Evolutionary conservation across 1,284 basidiomycete species (phyloP).

Genomic region (Tranzscheliella williamsii): DNA sequence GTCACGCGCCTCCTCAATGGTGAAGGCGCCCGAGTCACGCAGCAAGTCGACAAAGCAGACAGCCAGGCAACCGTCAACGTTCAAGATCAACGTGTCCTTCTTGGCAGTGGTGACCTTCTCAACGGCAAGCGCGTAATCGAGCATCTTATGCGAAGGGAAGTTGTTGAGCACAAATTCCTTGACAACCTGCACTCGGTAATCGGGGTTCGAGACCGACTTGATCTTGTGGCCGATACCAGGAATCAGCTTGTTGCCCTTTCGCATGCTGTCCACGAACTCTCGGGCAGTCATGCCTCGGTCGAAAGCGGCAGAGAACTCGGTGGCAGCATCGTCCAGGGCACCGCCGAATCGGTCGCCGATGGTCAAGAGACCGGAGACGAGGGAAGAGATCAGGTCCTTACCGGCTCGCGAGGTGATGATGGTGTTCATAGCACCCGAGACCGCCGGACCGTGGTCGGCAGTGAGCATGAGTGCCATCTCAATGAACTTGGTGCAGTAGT

Average conservation of each 20-base stretch:
- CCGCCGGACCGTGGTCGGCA: conserved; percentile 79
- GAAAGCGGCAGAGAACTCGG: conserved; percentile 81
- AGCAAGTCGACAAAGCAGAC: conserved; percentile 97
- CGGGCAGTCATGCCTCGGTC: conserved; percentile 90
- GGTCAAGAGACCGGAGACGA: conserved; percentile 93
- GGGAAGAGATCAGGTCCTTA: conserved; percentile 95
- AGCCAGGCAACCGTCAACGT: conserved; percentile 93
- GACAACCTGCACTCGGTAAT: conserved; percentile 85
- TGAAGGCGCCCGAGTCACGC: conserved; percentile 90
- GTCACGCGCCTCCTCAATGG: conserved; percentile 91
- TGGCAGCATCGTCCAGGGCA: conserved; percentile 95
- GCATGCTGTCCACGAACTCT: conserved; percentile 94
- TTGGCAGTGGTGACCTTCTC: conserved; percentile 97
- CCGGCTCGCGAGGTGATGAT: conserved; percentile 98
- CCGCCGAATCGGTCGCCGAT: conserved; percentile 98
- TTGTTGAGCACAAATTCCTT: conserved; percentile 94
- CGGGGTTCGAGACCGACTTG: conserved; percentile 70
- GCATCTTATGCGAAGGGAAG: conserved; percentile 76
- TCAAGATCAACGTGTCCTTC: conserved; percentile 76
- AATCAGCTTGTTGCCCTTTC: conserved; percentile 95
- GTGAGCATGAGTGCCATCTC: conserved; percentile 99
- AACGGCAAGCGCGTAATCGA: conserved; percentile 97
- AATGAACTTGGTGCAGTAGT: conserved; percentile 68
- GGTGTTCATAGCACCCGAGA: conserved; percentile 93
- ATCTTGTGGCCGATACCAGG: conserved; percentile 99